Evolutionary conservation across 495 filamentous ascomycete genomes (phyloP), one percentile per base, ranked within the genome.

Genomic region (Aspergillus asperescens): DNA sequence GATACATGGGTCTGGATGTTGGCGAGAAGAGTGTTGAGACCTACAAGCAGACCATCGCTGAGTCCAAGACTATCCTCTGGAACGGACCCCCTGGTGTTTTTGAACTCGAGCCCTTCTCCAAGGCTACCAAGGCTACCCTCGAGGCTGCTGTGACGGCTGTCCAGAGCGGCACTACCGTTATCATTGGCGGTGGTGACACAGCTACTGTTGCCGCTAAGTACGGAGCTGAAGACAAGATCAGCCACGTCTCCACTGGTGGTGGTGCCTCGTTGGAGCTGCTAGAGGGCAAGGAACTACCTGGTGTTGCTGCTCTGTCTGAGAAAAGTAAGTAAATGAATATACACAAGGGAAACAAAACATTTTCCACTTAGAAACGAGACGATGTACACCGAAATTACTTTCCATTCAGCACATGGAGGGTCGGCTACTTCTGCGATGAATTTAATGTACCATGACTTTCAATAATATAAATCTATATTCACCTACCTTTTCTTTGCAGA

Each of bases 181-280:
- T 99, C 74, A 95, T 99, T 64, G 93, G 93, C 52, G 93, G 93
- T 64, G 93, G 93, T 68, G 93, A 99, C 72, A 99, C 93, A 38
- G 93, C 93, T 35, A 99, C 93, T 31, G 94, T 96, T 23, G 93
- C 94, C 45, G 92, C 91, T 66, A 96, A 99, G 79, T 97, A 95
- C 65, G 85, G 86, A 27, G 90, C 84, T 34, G 93, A 99, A 81
- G 83, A 88, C 71, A 95, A 96, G 81, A 79, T 97, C 68, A 95
- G 89, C 74, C 93, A 99, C 75, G 94, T 99, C 50, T 95, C 89
- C 31, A 99, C 93, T 25, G 93, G 93, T 58, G 93, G 93, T 62
- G 93, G 93, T 70, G 93, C 93, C 56, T 93, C 87, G 53, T 79
- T 99, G 52, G 94, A 97, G 77, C 77, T 99, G 56, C 78, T 99